These are phyloP conservation scores for Saxophila tyrrhenica DNA, from an alignment of 495 filamentous ascomycete genomes.

Conservation along the genomic window DNA sequence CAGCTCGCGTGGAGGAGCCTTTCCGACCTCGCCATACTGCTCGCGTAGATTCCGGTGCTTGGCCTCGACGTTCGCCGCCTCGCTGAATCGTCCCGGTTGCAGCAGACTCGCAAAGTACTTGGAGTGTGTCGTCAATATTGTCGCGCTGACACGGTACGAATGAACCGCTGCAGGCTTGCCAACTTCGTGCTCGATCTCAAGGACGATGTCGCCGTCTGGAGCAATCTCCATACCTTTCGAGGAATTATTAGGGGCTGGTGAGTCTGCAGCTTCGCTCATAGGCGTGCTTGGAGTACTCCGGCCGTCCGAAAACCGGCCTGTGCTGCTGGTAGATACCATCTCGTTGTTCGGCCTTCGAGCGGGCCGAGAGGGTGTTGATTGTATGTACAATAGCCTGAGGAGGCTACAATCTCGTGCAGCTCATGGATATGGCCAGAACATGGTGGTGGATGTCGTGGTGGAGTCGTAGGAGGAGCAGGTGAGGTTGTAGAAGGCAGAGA, in stretches of 20 bases:
- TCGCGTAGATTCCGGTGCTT: constrained; percentile 34
- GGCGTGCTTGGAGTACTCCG: background rate
- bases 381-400: background rate
- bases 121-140: constrained; percentile 36
- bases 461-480: background rate
- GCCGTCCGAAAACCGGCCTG: background rate
- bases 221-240: constrained; percentile 27
- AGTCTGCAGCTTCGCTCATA: background rate
- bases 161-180: constrained; percentile 1
- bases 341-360: no score
- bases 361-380: no score
- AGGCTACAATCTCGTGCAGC: background rate
- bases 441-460: background rate
- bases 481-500: background rate
- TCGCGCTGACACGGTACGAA: constrained; percentile 31
- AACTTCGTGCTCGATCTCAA: constrained; percentile 6
- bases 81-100: constrained; percentile 26
- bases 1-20: constrained; percentile 37
- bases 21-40: constrained; percentile 32
- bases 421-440: constrained; percentile 23
- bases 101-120: constrained; percentile 50
- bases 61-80: constrained; percentile 31
- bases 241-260: background rate
- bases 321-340: background rate
- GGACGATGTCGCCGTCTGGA: constrained; percentile 42